These are phyloP conservation scores for Kregervanrija fluxuum DNA, from an alignment of 805 yeast genomes.

Conservation along the genomic window DNA sequence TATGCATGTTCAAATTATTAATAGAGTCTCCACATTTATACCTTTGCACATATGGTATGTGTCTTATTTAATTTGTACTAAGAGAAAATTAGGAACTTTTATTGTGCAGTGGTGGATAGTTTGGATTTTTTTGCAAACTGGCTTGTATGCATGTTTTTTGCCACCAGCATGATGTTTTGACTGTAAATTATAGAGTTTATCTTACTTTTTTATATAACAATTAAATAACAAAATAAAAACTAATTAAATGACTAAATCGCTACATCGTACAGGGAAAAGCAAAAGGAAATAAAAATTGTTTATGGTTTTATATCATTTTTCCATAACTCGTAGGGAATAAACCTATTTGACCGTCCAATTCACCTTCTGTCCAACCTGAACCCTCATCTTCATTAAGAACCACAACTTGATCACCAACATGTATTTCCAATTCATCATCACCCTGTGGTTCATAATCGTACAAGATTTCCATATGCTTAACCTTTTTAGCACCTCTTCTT, in stretches of 20 bases:
- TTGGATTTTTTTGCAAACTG: constrained; percentile 65
- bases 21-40: constrained; percentile 67
- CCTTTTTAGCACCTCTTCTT: constrained; percentile 59
- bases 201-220: not conserved
- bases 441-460: constrained; percentile 76
- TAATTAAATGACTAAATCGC: not conserved
- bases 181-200: not conserved
- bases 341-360: constrained; percentile 57
- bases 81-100: constrained; percentile 2
- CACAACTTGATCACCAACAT: constrained; percentile 65
- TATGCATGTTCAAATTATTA: constrained; percentile 84
- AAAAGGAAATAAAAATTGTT: not conserved
- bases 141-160: constrained; percentile 65
- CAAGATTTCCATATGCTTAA: constrained; percentile 57
- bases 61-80: constrained; percentile 23
- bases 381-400: constrained; percentile 69
- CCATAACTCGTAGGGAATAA: constrained; percentile 77
- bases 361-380: constrained; percentile 94
- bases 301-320: constrained; percentile 14
- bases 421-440: constrained; percentile 68
- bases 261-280: not conserved
- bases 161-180: constrained; percentile 67
- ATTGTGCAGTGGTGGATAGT: constrained; percentile 38
- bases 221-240: not conserved
- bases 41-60: constrained; percentile 75